Evolutionary conservation across 1,139 yeast genomes (phyloP).

Genomic region (Hyphopichia khmerensis): DNA sequence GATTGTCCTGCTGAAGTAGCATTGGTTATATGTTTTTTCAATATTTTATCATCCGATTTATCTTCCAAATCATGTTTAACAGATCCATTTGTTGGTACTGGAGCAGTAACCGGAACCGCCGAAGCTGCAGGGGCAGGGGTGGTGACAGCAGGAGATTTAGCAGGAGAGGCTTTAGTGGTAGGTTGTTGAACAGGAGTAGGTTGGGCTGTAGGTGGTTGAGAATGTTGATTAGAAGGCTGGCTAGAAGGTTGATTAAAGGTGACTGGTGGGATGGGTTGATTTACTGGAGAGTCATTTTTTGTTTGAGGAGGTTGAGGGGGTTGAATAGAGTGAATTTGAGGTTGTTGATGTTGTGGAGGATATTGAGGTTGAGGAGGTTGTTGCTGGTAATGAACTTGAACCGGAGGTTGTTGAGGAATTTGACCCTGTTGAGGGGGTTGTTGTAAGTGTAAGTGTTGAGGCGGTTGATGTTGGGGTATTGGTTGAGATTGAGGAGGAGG

Average conservation of each 20-base stretch:
- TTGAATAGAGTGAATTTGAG: not conserved
- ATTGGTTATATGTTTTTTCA: conserved; percentile 17
- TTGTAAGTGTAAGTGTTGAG: conserved; percentile 9
- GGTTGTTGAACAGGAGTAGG: not conserved
- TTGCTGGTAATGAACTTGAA: conserved; percentile 6
- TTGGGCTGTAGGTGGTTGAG: not conserved
- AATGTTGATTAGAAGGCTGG: not conserved
- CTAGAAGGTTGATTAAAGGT: not conserved
- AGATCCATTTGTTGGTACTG: conserved; percentile 4
- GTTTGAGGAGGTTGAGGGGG: conserved; percentile 2
- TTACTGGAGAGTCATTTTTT: conserved; percentile 4
- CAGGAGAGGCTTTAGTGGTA: not conserved
- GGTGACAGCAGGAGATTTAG: not conserved
- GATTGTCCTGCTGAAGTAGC: not conserved
- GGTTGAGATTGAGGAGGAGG: not conserved
- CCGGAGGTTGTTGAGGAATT: conserved; percentile 12
- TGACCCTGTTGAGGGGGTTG: conserved; percentile 15
- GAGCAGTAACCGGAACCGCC: not conserved
- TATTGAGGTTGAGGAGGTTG: conserved; percentile 4
- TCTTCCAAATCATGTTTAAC: conserved; percentile 41
- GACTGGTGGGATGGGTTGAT: conserved; percentile 9
- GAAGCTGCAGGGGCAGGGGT: not conserved
- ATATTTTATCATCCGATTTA: conserved; percentile 27
- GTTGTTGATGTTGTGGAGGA: conserved; percentile 3
- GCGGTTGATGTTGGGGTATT: not conserved